Conservation (phyloP, 2,329 filamentous ascomycete species). For the Aspergillus awamori region DNA sequence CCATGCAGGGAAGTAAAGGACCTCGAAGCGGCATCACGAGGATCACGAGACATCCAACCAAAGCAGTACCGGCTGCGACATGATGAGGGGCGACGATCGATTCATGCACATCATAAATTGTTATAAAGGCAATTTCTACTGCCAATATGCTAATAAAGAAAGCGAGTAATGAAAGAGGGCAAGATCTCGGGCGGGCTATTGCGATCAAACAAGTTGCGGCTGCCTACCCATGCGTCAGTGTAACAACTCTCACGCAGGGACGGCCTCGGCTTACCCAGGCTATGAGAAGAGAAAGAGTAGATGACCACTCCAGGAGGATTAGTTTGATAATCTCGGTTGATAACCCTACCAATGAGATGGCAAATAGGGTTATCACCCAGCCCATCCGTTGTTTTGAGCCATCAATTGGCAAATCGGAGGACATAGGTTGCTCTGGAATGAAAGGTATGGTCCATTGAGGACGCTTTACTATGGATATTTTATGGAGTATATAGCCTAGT, state of each 20-base stretch:
- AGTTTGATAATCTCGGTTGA: slow-evolving; percentile 36
- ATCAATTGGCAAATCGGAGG: slow-evolving; percentile 36
- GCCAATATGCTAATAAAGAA: slow-evolving; percentile 39
- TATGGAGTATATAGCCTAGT: slow-evolving; percentile 32
- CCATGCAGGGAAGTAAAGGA: slow-evolving; percentile 54
- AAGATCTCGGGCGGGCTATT: slow-evolving; percentile 45
- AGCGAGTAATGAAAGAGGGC: slow-evolving; percentile 42
- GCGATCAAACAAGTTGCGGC: slow-evolving; percentile 39
- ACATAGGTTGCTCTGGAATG: slow-evolving; percentile 46
- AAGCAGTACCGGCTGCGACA: slow-evolving; percentile 44
- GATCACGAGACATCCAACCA: slow-evolving; percentile 56
- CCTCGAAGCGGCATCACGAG: slow-evolving; percentile 72
- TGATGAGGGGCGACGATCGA: slow-evolving; percentile 27
- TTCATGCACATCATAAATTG: slow-evolving; percentile 23
- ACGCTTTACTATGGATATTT: slow-evolving; percentile 30
- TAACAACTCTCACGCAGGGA: neutral
- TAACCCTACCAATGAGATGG: slow-evolving; percentile 42
- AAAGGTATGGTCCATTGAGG: slow-evolving; percentile 58
- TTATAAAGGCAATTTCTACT: slow-evolving; percentile 38
- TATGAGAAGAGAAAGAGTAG: slow-evolving; percentile 31
- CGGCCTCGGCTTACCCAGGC: slow-evolving; percentile 42
- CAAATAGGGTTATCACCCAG: slow-evolving; percentile 44
- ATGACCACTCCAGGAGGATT: slow-evolving; percentile 18
- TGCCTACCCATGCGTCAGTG: slow-evolving; percentile 31
- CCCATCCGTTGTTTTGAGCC: slow-evolving; percentile 30